These are phyloP conservation scores for Suillus fuscotomentosus DNA, from an alignment of 768 basidiomycete genomes.

Conservation along the genomic window DNA sequence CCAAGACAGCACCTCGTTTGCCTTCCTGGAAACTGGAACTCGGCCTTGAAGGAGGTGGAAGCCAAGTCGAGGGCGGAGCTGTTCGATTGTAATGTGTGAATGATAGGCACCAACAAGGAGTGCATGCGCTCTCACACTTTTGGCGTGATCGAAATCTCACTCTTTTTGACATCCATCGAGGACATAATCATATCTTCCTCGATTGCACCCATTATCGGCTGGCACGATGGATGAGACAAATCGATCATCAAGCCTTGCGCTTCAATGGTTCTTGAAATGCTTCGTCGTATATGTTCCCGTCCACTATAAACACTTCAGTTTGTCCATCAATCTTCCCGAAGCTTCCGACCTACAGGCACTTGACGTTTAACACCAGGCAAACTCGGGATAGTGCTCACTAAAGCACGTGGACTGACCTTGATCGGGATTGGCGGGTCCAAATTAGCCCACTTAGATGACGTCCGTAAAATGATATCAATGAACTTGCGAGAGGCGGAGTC, in stretches of 20 bases:
- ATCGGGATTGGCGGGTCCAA: conserved; percentile 37
- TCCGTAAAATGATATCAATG: conserved; percentile 29
- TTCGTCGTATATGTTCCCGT: conserved; percentile 32
- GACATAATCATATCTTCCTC: conserved; percentile 25
- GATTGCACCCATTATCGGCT: conserved; percentile 8
- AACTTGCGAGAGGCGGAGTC: conserved; percentile 26
- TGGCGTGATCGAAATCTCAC: conserved; percentile 13
- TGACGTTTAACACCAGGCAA: background rate
- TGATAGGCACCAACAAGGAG: background rate
- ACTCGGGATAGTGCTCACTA: background rate
- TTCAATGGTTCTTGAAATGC: conserved; percentile 19
- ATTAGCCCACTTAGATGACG: conserved; percentile 36
- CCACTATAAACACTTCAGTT: conserved; percentile 27
- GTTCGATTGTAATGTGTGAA: background rate
- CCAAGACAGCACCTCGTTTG: conserved; percentile 31
- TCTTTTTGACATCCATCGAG: conserved; percentile 19
- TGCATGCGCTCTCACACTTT: conserved; percentile 17
- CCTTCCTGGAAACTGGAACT: conserved; percentile 34
- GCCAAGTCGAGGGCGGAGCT: conserved; percentile 23
- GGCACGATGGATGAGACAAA: conserved; percentile 6
- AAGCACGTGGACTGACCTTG: conserved; percentile 19
- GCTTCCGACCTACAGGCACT: conserved; percentile 30
- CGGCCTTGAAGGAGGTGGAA: conserved; percentile 30
- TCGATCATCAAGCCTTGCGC: conserved; percentile 11
- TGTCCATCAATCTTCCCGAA: conserved; percentile 28